Conservation (phyloP, 257 asterid genomes). For the Jacaranda copaia region DNA sequence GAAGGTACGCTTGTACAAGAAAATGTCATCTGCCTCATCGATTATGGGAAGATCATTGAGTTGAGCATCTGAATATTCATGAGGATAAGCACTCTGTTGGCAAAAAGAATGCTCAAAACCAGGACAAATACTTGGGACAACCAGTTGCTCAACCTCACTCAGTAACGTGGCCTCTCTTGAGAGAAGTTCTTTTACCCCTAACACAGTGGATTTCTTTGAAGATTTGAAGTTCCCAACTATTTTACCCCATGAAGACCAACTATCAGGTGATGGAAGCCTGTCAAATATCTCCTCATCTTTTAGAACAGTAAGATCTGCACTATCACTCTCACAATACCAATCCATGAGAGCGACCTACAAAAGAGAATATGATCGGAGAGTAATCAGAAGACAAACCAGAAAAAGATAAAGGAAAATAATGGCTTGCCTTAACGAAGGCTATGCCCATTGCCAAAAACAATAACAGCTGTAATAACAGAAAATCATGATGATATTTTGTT, state of each 20-base stretch:
- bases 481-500: constrained; percentile 5
- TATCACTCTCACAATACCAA: constrained; percentile 39
- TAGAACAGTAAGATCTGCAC: constrained; percentile 42
- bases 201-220: constrained; percentile 30
- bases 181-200: constrained; percentile 38
- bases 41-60: constrained; percentile 42
- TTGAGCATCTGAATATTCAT: constrained; percentile 35
- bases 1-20: constrained; percentile 50
- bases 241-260: constrained; percentile 46
- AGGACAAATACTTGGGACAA: constrained; percentile 5
- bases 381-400: not conserved
- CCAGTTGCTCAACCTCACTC: constrained; percentile 30
- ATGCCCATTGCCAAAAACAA: not conserved
- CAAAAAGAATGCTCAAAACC: constrained; percentile 1
- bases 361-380: not conserved
- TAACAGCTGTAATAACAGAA: not conserved
- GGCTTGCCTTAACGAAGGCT: not conserved
- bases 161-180: constrained; percentile 24
- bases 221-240: constrained; percentile 37
- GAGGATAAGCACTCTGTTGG: constrained; percentile 34
- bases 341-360: constrained; percentile 44
- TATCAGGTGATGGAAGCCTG: constrained; percentile 42
- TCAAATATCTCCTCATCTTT: constrained; percentile 37
- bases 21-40: constrained; percentile 52
- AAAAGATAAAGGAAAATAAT: not conserved